Conservation (phyloP, 495 filamentous ascomycete species). For the Lindgomyces ingoldianus region DNA sequence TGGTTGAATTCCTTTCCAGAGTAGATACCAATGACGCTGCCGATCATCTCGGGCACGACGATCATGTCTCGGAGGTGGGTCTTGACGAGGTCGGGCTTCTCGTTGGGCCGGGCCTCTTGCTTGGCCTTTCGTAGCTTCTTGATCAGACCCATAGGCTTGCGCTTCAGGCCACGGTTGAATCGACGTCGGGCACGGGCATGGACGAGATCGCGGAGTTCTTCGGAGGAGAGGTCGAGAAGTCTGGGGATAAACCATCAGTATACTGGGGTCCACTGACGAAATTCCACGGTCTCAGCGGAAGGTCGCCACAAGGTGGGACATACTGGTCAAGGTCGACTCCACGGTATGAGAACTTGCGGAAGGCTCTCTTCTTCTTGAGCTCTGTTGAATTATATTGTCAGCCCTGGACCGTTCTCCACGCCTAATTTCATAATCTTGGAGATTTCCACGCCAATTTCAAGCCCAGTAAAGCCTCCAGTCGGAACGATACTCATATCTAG, state of each 20-base stretch:
- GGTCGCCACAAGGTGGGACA: conserved; percentile 45
- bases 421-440: not conserved
- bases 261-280: not conserved
- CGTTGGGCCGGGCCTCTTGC: conserved; percentile 99
- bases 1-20: conserved; percentile 99
- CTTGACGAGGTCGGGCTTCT: conserved; percentile 99
- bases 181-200: conserved; percentile 97
- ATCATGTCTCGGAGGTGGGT: conserved; percentile 99
- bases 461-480: no score
- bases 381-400: conserved; percentile 59
- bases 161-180: conserved; percentile 99
- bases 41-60: conserved; percentile 99
- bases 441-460: no score
- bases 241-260: conserved; percentile 47
- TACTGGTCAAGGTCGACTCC: conserved; percentile 99
- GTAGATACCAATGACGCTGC: conserved; percentile 96
- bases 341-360: conserved; percentile 99
- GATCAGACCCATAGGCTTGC: conserved; percentile 99
- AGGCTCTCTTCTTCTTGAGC: conserved; percentile 98
- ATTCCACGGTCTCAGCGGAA: not conserved
- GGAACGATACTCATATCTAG: no score
- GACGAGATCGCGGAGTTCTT: conserved; percentile 98
- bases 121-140: conserved; percentile 99
- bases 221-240: conserved; percentile 97
- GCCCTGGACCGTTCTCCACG: no score